Evolutionary conservation across 2,329 filamentous ascomycete species (phyloP), one percentile per base, ranked within the genome.

Genomic region (Exophiala viscosa): DNA sequence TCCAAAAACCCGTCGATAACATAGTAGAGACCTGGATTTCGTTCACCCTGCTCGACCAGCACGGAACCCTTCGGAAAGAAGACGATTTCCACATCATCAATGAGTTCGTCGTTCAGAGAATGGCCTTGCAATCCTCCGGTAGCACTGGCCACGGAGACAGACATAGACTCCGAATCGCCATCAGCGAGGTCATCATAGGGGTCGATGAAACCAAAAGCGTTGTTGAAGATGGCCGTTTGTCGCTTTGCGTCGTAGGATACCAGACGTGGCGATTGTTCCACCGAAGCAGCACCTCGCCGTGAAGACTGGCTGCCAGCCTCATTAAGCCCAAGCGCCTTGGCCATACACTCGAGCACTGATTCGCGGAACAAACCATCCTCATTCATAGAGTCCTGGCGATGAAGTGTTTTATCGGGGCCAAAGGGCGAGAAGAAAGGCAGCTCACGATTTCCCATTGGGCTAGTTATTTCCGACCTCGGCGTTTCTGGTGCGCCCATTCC

Each of bases 1-100:
- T 99, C 93, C 33, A 99, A 74, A 64, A 99, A 99, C 0, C 93
- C 93, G 67, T 99, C 93, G 45, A 99, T 87, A 2, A 99, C 92
- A 70, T 99, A 99, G 72, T 99, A 99, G 0, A 99, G 70, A 0
- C 93, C 93, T 0, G 93, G 93, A 62, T 95, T 96, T n/a, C 93
- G 82, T 68, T 99, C 93, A 8, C 93, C 92, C 72, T 97, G 91
- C 65, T 99, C 93, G 0, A 99, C 91, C 13, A 99, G 78, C 0
- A 99, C 87, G 1, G 93, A 92, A 2, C 88, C 91, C 68, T 97
- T 89, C 0, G 91, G 92, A 60, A 99, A 99, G 73, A 88, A 97
- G 5, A 99, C 93, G 60, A 99, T 96, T 66, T 99, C 93, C 2
- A 97, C 83, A 48, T 99, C 93, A 57, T 95, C 86, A 58, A 86